Evolutionary conservation across 2,329 filamentous ascomycete genomes (phyloP).

Genomic region (Ilyonectria sp.): DNA sequence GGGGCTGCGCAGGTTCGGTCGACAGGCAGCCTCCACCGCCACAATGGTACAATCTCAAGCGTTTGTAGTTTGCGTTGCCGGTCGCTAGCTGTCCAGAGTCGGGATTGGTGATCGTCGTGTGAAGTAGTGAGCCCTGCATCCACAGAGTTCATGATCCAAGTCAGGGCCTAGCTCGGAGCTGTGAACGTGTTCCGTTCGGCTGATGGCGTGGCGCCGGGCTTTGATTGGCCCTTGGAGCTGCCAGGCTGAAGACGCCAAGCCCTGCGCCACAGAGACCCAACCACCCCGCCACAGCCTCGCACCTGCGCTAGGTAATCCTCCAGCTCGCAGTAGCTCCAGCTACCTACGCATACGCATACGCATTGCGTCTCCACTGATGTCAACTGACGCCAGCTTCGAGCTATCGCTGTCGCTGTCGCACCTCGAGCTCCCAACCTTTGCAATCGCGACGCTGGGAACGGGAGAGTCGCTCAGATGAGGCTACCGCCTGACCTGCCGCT

Average conservation of each 20-base stretch:
- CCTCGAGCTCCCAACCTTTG: constrained; percentile 21
- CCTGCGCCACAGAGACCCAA: constrained; percentile 37
- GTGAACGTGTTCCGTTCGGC: constrained; percentile 46
- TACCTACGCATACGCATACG: constrained; percentile 38
- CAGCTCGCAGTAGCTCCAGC: constrained; percentile 36
- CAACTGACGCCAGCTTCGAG: constrained; percentile 43
- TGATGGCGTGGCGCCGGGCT: constrained; percentile 37
- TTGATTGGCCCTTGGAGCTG: constrained; percentile 43
- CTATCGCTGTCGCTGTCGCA: constrained; percentile 23
- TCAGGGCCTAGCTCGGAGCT: constrained; percentile 23
- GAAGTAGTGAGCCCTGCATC: constrained; percentile 1
- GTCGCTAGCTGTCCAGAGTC: constrained; percentile 20
- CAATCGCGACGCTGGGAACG: constrained; percentile 35
- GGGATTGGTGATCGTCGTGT: constrained; percentile 20
- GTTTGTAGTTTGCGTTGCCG: constrained; percentile 21
- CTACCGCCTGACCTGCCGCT: constrained; percentile 45
- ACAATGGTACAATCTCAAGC: constrained; percentile 14
- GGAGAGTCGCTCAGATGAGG: constrained; percentile 48
- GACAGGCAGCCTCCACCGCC: constrained; percentile 33
- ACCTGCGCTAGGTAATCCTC: constrained; percentile 28
- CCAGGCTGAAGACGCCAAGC: constrained; percentile 47
- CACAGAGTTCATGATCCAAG: constrained; percentile 20
- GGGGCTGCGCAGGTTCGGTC: constrained; percentile 36
- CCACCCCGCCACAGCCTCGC: constrained; percentile 46
- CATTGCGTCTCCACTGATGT: constrained; percentile 42